Conservation (phyloP, 768 basidiomycete species). For the Tylopilus sp. region DNA sequence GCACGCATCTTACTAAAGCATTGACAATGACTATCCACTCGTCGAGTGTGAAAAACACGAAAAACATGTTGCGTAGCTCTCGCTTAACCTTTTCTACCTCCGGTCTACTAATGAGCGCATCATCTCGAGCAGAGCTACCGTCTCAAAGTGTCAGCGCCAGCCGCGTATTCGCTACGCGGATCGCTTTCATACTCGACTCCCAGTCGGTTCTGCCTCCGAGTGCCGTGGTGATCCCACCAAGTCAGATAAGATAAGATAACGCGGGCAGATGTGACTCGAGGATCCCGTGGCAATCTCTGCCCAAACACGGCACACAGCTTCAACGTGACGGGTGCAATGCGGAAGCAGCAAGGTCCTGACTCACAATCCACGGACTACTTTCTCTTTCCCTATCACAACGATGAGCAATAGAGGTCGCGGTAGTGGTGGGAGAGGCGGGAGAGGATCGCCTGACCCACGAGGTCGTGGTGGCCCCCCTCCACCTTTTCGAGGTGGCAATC, state of each 20-base stretch:
- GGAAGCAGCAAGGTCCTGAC: not conserved
- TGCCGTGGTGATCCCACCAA: no score
- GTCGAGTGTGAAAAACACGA: no score
- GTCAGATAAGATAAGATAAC: conserved; percentile 26
- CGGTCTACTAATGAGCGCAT: not conserved
- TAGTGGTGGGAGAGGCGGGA: conserved; percentile 30
- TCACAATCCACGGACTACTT: not conserved
- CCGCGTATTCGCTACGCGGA: not conserved
- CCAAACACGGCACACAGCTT: conserved; percentile 19
- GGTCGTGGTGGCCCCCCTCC: conserved; percentile 27
- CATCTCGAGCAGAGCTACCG: not conserved
- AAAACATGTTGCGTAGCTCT: not conserved
- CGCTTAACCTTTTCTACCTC: not conserved
- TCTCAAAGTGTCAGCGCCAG: not conserved
- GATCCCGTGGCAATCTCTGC: conserved; percentile 8
- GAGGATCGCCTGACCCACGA: conserved; percentile 27
- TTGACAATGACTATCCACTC: no score
- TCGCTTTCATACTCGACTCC: not conserved
- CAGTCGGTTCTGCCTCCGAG: no score
- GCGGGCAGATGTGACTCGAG: not conserved
- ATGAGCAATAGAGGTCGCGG: conserved; percentile 39
- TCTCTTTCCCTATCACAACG: not conserved
- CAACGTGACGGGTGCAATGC: conserved; percentile 8
- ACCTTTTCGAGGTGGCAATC: conserved; percentile 27
- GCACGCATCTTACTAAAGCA: not conserved